Evolutionary conservation across 2,329 filamentous ascomycete species (phyloP).

Genomic region (Grosmannia huntii): DNA sequence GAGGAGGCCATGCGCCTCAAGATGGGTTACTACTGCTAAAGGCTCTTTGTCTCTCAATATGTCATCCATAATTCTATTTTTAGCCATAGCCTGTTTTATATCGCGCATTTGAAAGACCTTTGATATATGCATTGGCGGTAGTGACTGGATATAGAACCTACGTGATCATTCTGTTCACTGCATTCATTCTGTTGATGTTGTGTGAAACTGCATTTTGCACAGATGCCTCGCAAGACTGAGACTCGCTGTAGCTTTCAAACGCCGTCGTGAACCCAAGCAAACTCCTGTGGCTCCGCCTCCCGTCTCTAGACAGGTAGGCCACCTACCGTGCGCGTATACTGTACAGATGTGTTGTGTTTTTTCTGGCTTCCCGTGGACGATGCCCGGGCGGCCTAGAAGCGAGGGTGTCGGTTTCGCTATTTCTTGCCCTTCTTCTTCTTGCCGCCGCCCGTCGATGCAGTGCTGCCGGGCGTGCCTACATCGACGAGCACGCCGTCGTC

Average conservation of each 20-base stretch:
- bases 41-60: background rate
- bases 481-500: conserved; percentile 74
- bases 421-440: conserved; percentile 58
- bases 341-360: background rate
- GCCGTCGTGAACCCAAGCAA: background rate
- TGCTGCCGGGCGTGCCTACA: conserved; percentile 14
- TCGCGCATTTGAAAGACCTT: too few relatives aligned
- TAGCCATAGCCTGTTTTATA: too few relatives aligned
- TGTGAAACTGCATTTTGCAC: background rate
- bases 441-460: conserved; percentile 13
- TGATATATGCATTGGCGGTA: too few relatives aligned
- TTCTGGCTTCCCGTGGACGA: too few relatives aligned
- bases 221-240: background rate
- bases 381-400: background rate
- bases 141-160: too few relatives aligned
- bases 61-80: too few relatives aligned
- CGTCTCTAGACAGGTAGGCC: background rate
- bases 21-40: conserved; percentile 15
- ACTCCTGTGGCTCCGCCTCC: background rate
- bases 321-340: background rate
- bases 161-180: too few relatives aligned
- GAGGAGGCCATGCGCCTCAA: conserved; percentile 37
- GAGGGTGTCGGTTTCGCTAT: conserved; percentile 17
- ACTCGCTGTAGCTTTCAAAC: background rate
- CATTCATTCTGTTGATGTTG: too few relatives aligned